Conservation (phyloP, 1,139 yeast species). For the Sugiyamaella grinbergsii region DNA sequence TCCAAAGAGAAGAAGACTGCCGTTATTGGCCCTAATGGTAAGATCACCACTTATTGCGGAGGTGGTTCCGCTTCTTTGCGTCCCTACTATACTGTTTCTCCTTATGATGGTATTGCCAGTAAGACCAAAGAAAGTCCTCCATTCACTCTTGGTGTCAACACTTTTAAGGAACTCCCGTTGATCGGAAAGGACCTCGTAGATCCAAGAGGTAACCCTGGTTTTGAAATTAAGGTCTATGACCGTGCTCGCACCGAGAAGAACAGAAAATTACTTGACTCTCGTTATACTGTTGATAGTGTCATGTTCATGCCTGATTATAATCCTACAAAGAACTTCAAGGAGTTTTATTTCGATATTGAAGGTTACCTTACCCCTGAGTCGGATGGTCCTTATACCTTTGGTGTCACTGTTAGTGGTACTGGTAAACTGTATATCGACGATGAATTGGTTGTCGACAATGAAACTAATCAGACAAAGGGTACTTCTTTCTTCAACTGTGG, state of each 20-base stretch:
- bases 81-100: constrained; percentile 52
- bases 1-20: constrained; percentile 47
- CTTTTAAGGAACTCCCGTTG: constrained; percentile 41
- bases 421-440: constrained; percentile 56
- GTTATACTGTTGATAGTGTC: constrained; percentile 43
- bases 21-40: constrained; percentile 57
- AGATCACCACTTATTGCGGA: constrained; percentile 49
- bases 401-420: constrained; percentile 55
- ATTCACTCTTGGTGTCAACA: constrained; percentile 46
- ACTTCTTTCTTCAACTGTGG: constrained; percentile 55
- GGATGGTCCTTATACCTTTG: constrained; percentile 54
- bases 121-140: constrained; percentile 40
- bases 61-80: constrained; percentile 57
- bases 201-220: constrained; percentile 49
- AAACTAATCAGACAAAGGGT: constrained; percentile 54
- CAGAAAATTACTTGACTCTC: constrained; percentile 46
- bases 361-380: constrained; percentile 51
- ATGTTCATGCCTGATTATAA: constrained; percentile 54
- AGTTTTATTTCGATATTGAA: constrained; percentile 52
- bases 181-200: constrained; percentile 36
- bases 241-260: constrained; percentile 45
- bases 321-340: constrained; percentile 38
- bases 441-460: constrained; percentile 57
- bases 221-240: constrained; percentile 46
- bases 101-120: constrained; percentile 48